phyloP scores from a whole-genome alignment of 2,329 filamentous ascomycete genomes.

The Chaetoscypha palmicola region DNA sequence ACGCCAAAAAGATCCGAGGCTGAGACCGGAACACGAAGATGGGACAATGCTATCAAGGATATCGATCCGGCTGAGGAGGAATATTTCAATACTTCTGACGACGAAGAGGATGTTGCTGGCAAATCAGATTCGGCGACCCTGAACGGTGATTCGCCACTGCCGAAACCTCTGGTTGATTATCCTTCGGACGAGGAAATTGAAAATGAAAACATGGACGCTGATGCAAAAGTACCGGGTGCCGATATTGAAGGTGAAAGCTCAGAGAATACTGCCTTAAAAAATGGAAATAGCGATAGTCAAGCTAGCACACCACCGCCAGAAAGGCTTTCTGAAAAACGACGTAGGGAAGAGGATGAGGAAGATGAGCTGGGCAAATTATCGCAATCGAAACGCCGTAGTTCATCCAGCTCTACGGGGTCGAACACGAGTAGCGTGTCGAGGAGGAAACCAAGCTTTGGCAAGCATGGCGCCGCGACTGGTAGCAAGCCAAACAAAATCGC shows the following conservation, averaged over 20 bases:
- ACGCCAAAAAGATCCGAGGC: constrained; percentile 34
- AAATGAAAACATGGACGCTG: constrained; percentile 50
- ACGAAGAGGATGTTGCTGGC: constrained; percentile 63
- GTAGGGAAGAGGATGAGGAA: constrained; percentile 88
- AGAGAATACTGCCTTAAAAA: constrained; percentile 17
- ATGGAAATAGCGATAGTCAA: constrained; percentile 18
- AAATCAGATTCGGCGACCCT: constrained; percentile 34
- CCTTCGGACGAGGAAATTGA: constrained; percentile 83
- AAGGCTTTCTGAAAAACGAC: constrained; percentile 77
- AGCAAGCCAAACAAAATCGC: constrained; percentile 47
- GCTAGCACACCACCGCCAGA: constrained; percentile 48
- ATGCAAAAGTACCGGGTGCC: constrained; percentile 12
- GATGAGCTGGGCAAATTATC: constrained; percentile 84
- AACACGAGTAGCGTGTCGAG: constrained; percentile 28
- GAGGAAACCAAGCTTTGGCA: constrained; percentile 41
- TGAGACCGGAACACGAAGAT: constrained; percentile 51
- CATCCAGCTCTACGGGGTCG: constrained; percentile 34
- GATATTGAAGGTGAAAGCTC: constrained; percentile 17
- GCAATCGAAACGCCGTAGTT: constrained; percentile 51
- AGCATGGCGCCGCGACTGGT: constrained; percentile 34
- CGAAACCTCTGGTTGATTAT: constrained; percentile 83
- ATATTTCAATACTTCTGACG: constrained; percentile 87
- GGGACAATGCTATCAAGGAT: constrained; percentile 65
- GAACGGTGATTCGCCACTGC: constrained; percentile 57
- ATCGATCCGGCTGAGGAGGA: constrained; percentile 82